Conservation (phyloP, 345 rosid species). For the Arabis hirsuta region DNA sequence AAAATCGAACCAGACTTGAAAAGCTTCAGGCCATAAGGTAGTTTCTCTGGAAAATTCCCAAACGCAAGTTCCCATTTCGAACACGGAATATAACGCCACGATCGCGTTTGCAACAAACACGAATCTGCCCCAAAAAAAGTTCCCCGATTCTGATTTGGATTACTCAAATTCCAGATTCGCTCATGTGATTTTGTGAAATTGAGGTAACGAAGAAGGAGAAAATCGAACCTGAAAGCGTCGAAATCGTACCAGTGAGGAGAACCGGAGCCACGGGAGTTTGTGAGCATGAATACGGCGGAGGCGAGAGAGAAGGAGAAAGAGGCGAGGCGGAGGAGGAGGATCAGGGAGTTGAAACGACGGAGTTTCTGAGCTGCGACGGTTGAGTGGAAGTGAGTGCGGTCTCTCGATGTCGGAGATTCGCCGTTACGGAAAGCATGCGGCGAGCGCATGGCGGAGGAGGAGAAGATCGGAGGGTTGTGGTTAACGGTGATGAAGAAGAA, state of each 20-base stretch:
- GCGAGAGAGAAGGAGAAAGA: slow-evolving; percentile 83
- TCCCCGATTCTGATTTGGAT: slow-evolving; percentile 2
- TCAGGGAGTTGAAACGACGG: slow-evolving; percentile 76
- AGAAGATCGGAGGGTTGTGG: slow-evolving; percentile 46
- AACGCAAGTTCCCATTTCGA: slow-evolving; percentile 74
- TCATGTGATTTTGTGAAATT: slow-evolving; percentile 1
- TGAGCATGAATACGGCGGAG: slow-evolving; percentile 84
- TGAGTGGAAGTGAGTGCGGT: slow-evolving; percentile 65
- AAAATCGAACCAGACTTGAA: slow-evolving; percentile 98
- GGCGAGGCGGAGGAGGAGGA: slow-evolving; percentile 72
- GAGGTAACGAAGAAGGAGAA: neutral
- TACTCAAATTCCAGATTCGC: slow-evolving; percentile 15
- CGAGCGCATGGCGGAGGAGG: slow-evolving; percentile 59
- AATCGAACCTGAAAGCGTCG: slow-evolving; percentile 83
- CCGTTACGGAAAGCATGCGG: slow-evolving; percentile 72
- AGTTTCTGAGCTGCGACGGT: slow-evolving; percentile 77
- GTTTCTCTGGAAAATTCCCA: slow-evolving; percentile 83
- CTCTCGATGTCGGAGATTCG: slow-evolving; percentile 56
- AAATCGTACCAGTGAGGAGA: slow-evolving; percentile 82
- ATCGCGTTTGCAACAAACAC: slow-evolving; percentile 81
- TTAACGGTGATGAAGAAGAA: slow-evolving; percentile 2
- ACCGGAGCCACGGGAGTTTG: slow-evolving; percentile 64
- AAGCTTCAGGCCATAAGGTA: slow-evolving; percentile 78
- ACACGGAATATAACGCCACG: slow-evolving; percentile 80
- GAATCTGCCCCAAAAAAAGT: slow-evolving; percentile 49